These are phyloP conservation scores for Somion occarium DNA, from an alignment of 1,284 basidiomycete species.

Conservation along the genomic window DNA sequence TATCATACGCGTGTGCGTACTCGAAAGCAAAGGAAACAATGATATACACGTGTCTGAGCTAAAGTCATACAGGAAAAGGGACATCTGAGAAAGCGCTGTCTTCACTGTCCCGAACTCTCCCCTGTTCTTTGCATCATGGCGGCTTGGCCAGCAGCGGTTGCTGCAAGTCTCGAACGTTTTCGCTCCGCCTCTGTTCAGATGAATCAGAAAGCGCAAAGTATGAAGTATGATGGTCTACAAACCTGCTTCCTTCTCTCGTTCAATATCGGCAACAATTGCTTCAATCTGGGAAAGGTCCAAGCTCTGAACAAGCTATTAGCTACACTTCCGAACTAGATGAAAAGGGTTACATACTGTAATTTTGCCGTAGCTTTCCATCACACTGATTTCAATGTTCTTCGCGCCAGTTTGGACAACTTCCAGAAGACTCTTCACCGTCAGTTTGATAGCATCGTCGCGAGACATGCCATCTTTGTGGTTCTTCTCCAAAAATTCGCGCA, in stretches of 20 bases:
- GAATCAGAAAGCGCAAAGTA: conserved; percentile 5
- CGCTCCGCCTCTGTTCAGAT: conserved; percentile 74
- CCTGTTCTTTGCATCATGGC: conserved; percentile 66
- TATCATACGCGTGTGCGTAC: no score
- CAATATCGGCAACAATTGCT: conserved; percentile 85
- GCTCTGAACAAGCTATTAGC: conserved; percentile 46
- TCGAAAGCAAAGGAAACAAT: background rate
- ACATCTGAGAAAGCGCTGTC: conserved; percentile 2
- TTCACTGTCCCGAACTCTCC: conserved; percentile 21
- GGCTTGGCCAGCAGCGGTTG: conserved; percentile 79
- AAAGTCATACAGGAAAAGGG: background rate
- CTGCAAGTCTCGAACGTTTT: conserved; percentile 73
- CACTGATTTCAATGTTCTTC: conserved; percentile 97
- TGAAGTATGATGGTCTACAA: conserved; percentile 22
- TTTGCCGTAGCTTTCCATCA: conserved; percentile 92
- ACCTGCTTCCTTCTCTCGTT: conserved; percentile 94
- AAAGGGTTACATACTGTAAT: conserved; percentile 62
- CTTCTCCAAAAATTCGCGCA: conserved; percentile 98
- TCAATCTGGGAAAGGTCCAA: conserved; percentile 86
- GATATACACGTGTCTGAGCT: background rate
- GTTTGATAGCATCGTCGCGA: conserved; percentile 88
- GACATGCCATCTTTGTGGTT: conserved; percentile 92
- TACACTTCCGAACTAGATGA: background rate
- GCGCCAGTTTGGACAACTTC: conserved; percentile 99
- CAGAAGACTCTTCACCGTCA: conserved; percentile 92